Base-by-base conservation (phyloP, 768 basidiomycete species). In the Sporobolomyces pararoseus region DNA sequence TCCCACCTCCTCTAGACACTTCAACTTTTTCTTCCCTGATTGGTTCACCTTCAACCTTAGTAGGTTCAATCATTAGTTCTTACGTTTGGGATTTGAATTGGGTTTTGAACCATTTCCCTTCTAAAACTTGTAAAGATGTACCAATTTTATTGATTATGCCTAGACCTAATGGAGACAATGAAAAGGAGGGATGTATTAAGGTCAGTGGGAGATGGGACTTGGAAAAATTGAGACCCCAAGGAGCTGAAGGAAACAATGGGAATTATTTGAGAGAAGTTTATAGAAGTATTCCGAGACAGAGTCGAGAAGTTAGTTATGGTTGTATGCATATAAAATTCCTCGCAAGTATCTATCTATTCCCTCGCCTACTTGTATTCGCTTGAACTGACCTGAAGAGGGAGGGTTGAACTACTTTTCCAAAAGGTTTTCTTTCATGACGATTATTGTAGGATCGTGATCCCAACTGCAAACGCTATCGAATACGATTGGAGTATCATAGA, bases 41-140 rank as follows among this genome's bases (percentile, higher is more conserved):
- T 31, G 75, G 75, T 37, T 73, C 78, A 19, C 63, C 25, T 51
- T 79, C 80, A 34, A 49, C 62, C 19, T 34, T 42, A 68, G 59
- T 49, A 25, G 70, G 32, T 29, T 68, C 60, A 73, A 72, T 71
- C 70, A 72, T 81, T n/a, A 79, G 71, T 9, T 61, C 66, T 34
- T 76, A 76, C 63, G 66, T 77, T 55, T 46, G 55, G n/a, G 64
- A 66, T 25, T 34, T 25, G 17, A 25, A 7, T 7, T 76, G 66
- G 74, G 63, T 65, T 32, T 37, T 47, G 27, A 25, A 46, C 27
- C 71, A 68, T 23, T 71, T 65, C 44, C 35, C 34, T 16, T n/a
- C n/a, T n/a, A n/a, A n/a, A n/a, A n/a, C n/a, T n/a, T n/a, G n/a
- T n/a, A 44, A 39, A 4, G 53, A 64, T 6, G 23, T 44, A 3